These are phyloP conservation scores for Bothriochloa decipiens DNA, from an alignment of 176 grass and related monocot species.

Conservation along the genomic window DNA sequence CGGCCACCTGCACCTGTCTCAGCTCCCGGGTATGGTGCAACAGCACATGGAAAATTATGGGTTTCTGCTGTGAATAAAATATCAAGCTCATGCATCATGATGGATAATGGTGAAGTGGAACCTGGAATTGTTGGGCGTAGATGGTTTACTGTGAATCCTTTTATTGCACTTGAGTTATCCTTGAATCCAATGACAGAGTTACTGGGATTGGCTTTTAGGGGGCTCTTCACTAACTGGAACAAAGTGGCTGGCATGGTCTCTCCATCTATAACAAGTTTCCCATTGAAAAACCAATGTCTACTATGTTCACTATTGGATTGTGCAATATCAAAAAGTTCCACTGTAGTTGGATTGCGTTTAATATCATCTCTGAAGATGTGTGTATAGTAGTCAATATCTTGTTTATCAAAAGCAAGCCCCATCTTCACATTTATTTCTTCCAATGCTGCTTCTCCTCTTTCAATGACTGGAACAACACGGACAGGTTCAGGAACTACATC, in stretches of 20 bases:
- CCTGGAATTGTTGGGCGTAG: conserved; percentile 62
- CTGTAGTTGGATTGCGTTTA: conserved; percentile 80
- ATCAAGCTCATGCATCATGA: conserved; percentile 65
- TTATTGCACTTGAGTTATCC: conserved; percentile 93
- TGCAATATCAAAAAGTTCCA: conserved; percentile 92
- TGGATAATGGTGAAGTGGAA: conserved; percentile 57
- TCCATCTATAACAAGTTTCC: conserved; percentile 77
- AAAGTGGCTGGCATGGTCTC: conserved; percentile 71
- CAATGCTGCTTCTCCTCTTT: conserved; percentile 75
- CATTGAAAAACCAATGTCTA: conserved; percentile 93
- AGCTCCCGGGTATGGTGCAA: conserved; percentile 82
- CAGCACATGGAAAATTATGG: conserved; percentile 94
- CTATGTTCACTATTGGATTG: conserved; percentile 94
- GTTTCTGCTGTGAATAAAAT: conserved; percentile 92
- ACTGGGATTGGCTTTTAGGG: conserved; percentile 76
- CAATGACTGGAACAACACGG: conserved; percentile 64
- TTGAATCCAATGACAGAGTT: conserved; percentile 96
- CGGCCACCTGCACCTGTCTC: conserved; percentile 88
- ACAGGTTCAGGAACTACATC: conserved; percentile 69
- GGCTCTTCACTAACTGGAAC: conserved; percentile 83
- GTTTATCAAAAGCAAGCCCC: conserved; percentile 94
- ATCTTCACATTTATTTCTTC: conserved; percentile 91
- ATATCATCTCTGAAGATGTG: conserved; percentile 84
- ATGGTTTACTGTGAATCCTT: conserved; percentile 68
- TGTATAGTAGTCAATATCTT: conserved; percentile 89